Base-by-base conservation (phyloP, 2,329 filamentous ascomycete species). In the Cylindrodendrum hubeiense region DNA sequence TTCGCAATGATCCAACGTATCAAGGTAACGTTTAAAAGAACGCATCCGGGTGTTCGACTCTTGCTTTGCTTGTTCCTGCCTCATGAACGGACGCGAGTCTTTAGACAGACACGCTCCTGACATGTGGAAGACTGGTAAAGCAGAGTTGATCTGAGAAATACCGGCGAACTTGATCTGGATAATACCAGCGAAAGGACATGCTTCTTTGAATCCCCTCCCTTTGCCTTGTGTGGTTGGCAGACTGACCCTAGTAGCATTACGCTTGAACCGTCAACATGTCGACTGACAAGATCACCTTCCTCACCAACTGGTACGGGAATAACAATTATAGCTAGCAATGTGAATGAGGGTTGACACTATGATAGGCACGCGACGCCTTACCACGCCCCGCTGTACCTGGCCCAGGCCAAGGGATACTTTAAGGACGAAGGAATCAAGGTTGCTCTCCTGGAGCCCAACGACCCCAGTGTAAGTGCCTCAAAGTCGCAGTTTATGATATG, bases 121-220 rank as follows among this genome's bases (percentile, higher is more conserved):
- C 13, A 33, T 19, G 30, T 60, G 39, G 62, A 67, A 61, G 64
- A 59, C 65, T 46, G 55, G 63, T 61, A 73, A 69, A 72, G 74
- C 70, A 71, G 73, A 73, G 72, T 75, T 76, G 79, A 78, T 90
- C 89, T 92, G 89, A 92, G 90, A 92, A 87, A 91, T 90, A 92
- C 90, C 90, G 90, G 84, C 83, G 86, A 93, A 93, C 91, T 93
- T 93, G 91, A 93, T 92, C 90, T 92, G 90, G 89, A 90, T 91
- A 92, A 93, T 92, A 86, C 90, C 90, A 92, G 91, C 91, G 91
- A 90, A 93, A 93, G 91, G 89, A 93, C 88, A 90, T 93, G 91
- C 91, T 91, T 91, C 88, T 89, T 89, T 89, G 85, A 82, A 75
- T 69, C 79, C 78, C 79, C 75, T 65, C 66, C 76, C 64, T 62